These are phyloP conservation scores for Talaromyces verruculosus DNA, from an alignment of 2,329 filamentous ascomycete genomes.

Conservation along the genomic window DNA sequence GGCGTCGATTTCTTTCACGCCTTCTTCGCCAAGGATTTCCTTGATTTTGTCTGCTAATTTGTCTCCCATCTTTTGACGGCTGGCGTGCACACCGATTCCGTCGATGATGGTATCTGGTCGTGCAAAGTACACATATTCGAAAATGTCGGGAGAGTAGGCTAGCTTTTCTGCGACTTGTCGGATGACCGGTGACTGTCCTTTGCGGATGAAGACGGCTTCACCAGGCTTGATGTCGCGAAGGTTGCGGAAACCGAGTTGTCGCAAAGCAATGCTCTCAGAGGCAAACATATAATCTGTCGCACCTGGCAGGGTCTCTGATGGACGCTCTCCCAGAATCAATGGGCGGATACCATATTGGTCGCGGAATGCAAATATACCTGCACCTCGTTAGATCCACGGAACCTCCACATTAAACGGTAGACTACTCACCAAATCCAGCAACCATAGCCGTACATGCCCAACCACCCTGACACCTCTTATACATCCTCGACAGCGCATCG, in stretches of 20 bases:
- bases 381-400: not conserved
- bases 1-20: constrained; percentile 71
- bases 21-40: constrained; percentile 65
- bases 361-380: constrained; percentile 72
- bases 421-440: constrained; percentile 53
- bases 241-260: constrained; percentile 75
- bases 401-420: not conserved
- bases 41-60: constrained; percentile 74
- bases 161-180: constrained; percentile 68
- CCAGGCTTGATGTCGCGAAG: constrained; percentile 78
- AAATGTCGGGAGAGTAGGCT: constrained; percentile 79
- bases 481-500: constrained; percentile 68
- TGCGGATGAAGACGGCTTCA: constrained; percentile 80
- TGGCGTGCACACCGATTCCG: constrained; percentile 81
- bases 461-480: constrained; percentile 69
- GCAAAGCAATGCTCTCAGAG: constrained; percentile 81
- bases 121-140: constrained; percentile 86
- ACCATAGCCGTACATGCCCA: constrained; percentile 82
- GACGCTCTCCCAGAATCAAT: constrained; percentile 72
- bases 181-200: constrained; percentile 72
- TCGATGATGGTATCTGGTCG: constrained; percentile 80
- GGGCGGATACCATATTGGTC: constrained; percentile 82
- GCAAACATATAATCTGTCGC: constrained; percentile 82
- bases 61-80: constrained; percentile 81
- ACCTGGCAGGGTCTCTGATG: constrained; percentile 63